Percentiles rank a stretch among this genome's conserved stretches.
Evolutionary conservation across 805 yeast species (phyloP).

Genomic region (Saccharomycopsis fibuligera): DNA sequence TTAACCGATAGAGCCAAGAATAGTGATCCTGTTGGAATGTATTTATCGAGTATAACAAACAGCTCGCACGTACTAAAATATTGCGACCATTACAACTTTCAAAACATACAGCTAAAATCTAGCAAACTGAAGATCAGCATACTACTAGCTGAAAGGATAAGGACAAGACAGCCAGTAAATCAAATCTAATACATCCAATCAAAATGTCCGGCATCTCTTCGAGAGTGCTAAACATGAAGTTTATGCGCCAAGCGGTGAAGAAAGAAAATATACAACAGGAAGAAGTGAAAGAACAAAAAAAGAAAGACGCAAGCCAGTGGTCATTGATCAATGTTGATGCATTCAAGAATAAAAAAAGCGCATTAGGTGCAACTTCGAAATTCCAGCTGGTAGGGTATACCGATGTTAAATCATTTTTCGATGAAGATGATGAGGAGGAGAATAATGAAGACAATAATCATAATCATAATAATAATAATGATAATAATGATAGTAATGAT

Average conservation of each 20-base stretch:
- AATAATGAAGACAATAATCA: slow-evolving; percentile 8
- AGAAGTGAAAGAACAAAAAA: slow-evolving; percentile 2
- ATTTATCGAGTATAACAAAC: no score
- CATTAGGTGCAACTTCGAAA: not conserved
- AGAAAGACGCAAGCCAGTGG: slow-evolving; percentile 9
- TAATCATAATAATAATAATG: slow-evolving; percentile 7
- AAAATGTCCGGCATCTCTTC: slow-evolving; percentile 19
- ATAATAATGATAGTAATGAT: slow-evolving; percentile 8
- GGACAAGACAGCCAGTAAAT: no score
- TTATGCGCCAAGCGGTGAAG: slow-evolving; percentile 20
- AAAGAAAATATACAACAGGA: not conserved
- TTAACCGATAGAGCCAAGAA: no score
- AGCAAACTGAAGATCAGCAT: no score
- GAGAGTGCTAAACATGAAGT: slow-evolving; percentile 21
- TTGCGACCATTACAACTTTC: no score
- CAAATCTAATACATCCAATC: no score
- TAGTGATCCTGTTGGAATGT: no score
- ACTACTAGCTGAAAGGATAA: no score
- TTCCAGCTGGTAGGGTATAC: slow-evolving; percentile 10
- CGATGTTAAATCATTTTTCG: slow-evolving; percentile 16
- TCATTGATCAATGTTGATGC: slow-evolving; percentile 4
- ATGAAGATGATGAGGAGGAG: slow-evolving; percentile 8
- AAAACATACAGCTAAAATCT: no score
- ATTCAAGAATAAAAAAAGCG: slow-evolving; percentile 1
- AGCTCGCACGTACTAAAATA: no score